phyloP scores from a whole-genome alignment of 495 filamentous ascomycete genomes.

The Achaetomiella virescens region DNA sequence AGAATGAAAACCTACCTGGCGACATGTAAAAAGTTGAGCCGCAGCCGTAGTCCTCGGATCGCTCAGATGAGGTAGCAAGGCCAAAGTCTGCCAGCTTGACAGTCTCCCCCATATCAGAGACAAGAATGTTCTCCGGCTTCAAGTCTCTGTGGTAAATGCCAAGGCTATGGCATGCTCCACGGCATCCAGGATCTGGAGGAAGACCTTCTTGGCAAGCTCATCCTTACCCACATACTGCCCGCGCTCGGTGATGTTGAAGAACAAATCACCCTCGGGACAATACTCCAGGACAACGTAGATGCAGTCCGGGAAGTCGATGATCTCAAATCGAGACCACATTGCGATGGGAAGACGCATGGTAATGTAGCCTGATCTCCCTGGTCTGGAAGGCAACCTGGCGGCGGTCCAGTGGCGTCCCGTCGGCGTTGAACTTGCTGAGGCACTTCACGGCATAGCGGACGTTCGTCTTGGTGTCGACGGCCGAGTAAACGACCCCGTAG shows the following conservation, averaged over 20 bases:
- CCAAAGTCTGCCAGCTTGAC: conserved; percentile 98
- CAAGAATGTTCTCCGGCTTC: conserved; percentile 97
- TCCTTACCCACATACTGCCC: conserved; percentile 93
- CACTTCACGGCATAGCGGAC: conserved; percentile 92
- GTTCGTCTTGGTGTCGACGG: conserved; percentile 78
- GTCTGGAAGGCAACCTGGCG: conserved; percentile 87
- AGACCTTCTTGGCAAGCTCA: conserved; percentile 73
- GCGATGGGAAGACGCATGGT: conserved; percentile 77
- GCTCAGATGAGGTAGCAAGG: conserved; percentile 74
- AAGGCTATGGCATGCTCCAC: conserved; percentile 84
- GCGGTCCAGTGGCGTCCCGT: conserved; percentile 69
- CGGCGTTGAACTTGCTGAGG: conserved; percentile 71
- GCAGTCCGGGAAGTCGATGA: conserved; percentile 87
- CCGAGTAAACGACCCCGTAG: conserved; percentile 94
- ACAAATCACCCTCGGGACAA: conserved; percentile 95
- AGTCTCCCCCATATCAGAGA: conserved; percentile 76
- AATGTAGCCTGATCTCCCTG: conserved; percentile 86
- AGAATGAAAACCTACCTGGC: conserved; percentile 63
- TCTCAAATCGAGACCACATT: conserved; percentile 95
- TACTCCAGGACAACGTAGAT: conserved; percentile 96
- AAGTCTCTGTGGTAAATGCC: conserved; percentile 97
- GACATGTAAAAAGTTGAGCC: conserved; percentile 99
- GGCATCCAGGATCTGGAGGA: conserved; percentile 96
- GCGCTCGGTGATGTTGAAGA: conserved; percentile 92
- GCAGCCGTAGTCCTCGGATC: conserved; percentile 93